phyloP scores from a whole-genome alignment of 257 asterid species.

The Petunia axillaris region DNA sequence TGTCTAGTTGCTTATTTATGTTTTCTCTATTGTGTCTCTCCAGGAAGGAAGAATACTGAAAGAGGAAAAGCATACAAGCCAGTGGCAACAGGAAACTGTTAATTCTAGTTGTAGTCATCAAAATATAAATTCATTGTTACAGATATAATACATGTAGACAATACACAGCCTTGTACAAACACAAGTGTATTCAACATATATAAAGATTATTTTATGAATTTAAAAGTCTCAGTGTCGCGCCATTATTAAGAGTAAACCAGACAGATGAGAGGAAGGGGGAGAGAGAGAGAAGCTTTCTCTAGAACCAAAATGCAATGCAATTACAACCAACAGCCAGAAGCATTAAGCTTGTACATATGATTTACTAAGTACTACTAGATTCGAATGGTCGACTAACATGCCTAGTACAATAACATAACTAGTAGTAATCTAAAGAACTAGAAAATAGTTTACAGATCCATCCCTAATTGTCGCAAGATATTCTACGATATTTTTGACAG shows the following conservation, averaged over 20 bases:
- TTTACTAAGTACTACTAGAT: not conserved
- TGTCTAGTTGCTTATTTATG: not conserved
- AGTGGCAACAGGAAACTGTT: constrained; percentile 25
- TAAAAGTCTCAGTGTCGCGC: not conserved
- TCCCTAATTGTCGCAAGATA: not conserved
- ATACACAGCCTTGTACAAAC: not conserved
- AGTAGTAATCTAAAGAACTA: not conserved
- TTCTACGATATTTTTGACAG: not conserved
- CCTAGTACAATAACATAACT: not conserved
- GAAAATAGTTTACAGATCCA: not conserved
- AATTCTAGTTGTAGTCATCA: not conserved
- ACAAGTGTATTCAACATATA: not conserved
- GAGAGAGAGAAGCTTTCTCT: not conserved
- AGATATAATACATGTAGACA: not conserved
- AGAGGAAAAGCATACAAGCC: constrained; percentile 42
- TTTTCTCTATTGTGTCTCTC: not conserved
- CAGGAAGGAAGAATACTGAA: constrained; percentile 59
- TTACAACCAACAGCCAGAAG: not conserved
- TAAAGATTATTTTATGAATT: not conserved
- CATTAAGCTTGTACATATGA: not conserved
- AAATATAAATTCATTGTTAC: not conserved
- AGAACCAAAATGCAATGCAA: not conserved
- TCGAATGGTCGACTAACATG: not conserved
- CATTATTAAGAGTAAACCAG: no score
- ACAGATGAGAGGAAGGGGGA: not conserved